phyloP scores from a whole-genome alignment of 2,329 filamentous ascomycete species.

The Hymenoscyphus salicellus region DNA sequence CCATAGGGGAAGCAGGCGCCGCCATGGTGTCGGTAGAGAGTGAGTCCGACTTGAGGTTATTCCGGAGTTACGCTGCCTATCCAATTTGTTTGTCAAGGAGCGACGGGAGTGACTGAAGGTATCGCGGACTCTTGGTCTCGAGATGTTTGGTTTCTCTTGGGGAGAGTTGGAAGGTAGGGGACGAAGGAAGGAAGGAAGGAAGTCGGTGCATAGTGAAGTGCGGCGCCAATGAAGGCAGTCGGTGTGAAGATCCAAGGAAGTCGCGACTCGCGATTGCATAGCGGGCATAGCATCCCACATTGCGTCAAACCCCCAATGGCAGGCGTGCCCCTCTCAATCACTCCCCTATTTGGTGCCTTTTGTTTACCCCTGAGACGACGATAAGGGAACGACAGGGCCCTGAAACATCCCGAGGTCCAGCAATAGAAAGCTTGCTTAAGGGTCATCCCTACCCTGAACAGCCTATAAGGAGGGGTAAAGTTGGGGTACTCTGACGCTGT shows the following conservation, averaged over 20 bases:
- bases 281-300: neutral
- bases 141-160: neutral
- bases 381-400: neutral
- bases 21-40: neutral
- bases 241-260: neutral
- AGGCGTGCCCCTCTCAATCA: neutral
- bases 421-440: no score
- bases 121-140: neutral
- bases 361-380: neutral
- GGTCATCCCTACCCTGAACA: neutral
- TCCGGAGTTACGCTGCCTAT: neutral
- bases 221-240: neutral
- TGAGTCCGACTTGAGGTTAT: neutral
- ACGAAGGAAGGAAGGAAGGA: neutral
- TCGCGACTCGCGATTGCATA: constrained; percentile 7
- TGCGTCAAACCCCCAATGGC: neutral
- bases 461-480: neutral
- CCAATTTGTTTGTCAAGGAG: neutral
- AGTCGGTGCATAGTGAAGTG: neutral
- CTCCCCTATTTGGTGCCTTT: neutral
- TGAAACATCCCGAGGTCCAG: constrained; percentile 3
- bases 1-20: neutral
- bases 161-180: neutral
- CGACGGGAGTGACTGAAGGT: neutral
- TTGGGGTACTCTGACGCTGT: neutral